Base-by-base conservation (phyloP, 1,284 basidiomycete species). In the Coniophora puteana region DNA sequence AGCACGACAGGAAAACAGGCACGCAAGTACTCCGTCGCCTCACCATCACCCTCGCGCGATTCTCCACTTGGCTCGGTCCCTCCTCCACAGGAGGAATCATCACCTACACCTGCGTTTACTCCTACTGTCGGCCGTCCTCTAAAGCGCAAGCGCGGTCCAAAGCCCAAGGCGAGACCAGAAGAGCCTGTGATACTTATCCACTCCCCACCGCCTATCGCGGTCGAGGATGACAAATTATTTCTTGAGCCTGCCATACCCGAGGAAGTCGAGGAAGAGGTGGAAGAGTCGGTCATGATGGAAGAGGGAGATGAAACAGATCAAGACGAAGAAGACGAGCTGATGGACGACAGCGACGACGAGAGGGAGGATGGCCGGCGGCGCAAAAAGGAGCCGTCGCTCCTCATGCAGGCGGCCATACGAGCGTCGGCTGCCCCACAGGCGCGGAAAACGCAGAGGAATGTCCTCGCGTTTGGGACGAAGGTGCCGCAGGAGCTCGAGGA, bases 391-490 rank as follows among this genome's bases (percentile, higher is more conserved):
- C 49, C 52, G 22, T 59, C 66, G 54, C 40, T 66, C 52, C 51
- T 72, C 25, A 55, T 82, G 55, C 67, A 71, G 29, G 65, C 75
- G 39, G 80, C 78, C 5, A 55, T 71, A 33, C 73, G 77, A 21
- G 70, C 61, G 45, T 63, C 69, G 20, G 62, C 59, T 13, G 58
- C 69, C 22, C 69, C 66, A 5, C 67, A 60, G 12, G 63, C 65
- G 20, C 65, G 74, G 38, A 78, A 74, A 54, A 73, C 74, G 2
- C 70, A 71, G 52, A 66, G 80, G 40, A 68, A 74, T 44, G 59
- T 71, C 32, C 70, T 65, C 22, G 76, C 79, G 13, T 83, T 83
- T 52, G 80, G 81, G 1, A 63, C 65, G 32, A 71, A 70, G 39
- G 63, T 77, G 6, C 74, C 76, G 2, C 57, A 50, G 1, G 68